A percentile compares a stretch with the other conserved stretches of the same genome.
Conservation (phyloP, 169 alveolate genomes). For the Toxoplasma gondii region DNA sequence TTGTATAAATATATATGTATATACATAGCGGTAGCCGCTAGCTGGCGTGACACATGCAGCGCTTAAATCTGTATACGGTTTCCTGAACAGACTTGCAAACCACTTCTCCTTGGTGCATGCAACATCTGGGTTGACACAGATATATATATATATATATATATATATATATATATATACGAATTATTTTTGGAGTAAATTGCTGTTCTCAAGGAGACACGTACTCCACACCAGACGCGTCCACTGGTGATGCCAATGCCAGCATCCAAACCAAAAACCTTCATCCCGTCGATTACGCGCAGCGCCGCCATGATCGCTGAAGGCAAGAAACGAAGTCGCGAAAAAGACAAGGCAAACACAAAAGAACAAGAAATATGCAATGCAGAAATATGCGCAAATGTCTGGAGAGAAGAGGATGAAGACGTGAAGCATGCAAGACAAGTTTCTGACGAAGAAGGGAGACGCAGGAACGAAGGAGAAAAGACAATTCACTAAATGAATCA, state of each 20-base stretch:
- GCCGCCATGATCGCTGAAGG: constrained; percentile 74
- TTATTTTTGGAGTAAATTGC: not conserved
- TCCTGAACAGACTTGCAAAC: too few species aligned
- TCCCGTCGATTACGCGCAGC: constrained; percentile 75
- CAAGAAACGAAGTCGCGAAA: not conserved
- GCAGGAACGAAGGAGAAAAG: too few species aligned
- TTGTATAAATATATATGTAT: too few species aligned
- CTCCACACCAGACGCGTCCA: constrained; percentile 86
- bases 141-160: not conserved
- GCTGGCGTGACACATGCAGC: not conserved
- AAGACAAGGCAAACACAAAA: not conserved
- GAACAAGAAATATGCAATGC: not conserved
- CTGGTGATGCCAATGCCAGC: constrained; percentile 79
- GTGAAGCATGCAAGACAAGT: not conserved
- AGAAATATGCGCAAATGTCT: too few species aligned
- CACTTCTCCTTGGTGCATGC: too few species aligned
- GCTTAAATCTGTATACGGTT: not conserved
- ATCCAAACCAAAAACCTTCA: constrained; percentile 71
- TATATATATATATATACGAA: not conserved
- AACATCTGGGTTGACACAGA: not conserved
- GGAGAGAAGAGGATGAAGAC: not conserved
- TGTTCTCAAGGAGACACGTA: not conserved
- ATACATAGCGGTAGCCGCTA: too few species aligned
- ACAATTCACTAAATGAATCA: too few species aligned
- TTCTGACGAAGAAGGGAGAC: not conserved